A percentile compares a stretch with the other conserved stretches of the same genome.
Conservation (phyloP, 805 yeast genomes). For the Danielia oregonensis region DNA sequence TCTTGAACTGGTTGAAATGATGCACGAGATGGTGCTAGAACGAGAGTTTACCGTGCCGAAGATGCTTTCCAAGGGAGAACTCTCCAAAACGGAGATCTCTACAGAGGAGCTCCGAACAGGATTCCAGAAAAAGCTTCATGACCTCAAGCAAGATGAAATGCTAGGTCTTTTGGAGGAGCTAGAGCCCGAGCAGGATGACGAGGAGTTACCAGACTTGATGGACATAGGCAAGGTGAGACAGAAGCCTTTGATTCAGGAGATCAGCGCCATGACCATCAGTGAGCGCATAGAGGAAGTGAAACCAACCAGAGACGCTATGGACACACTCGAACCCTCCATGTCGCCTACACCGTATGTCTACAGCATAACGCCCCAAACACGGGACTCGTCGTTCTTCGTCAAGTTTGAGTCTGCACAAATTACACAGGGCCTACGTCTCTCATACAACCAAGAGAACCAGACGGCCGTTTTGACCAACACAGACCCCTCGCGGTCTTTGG, state of each 20-base stretch:
- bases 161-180: slow-evolving; percentile 22
- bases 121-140: slow-evolving; percentile 33
- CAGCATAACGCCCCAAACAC: slow-evolving; percentile 4
- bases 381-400: slow-evolving; percentile 5
- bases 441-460: slow-evolving; percentile 6
- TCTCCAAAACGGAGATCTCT: slow-evolving; percentile 42
- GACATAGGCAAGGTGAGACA: slow-evolving; percentile 19
- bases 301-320: too few relatives aligned
- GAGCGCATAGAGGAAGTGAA: neutral
- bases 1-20: slow-evolving; percentile 69
- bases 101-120: slow-evolving; percentile 41
- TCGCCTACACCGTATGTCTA: slow-evolving; percentile 6
- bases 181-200: slow-evolving; percentile 34
- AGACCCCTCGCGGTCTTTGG: slow-evolving; percentile 10
- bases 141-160: slow-evolving; percentile 39
- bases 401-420: slow-evolving; percentile 18
- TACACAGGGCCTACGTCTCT: slow-evolving; percentile 8
- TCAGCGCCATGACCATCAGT: slow-evolving; percentile 28
- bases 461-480: slow-evolving; percentile 9
- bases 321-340: neutral
- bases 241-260: slow-evolving; percentile 55
- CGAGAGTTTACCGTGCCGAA: slow-evolving; percentile 69
- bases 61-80: slow-evolving; percentile 64
- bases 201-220: slow-evolving; percentile 27
- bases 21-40: slow-evolving; percentile 46